A percentile compares a stretch with the other conserved stretches of the same genome.
Conservation (phyloP, 1,139 yeast genomes). For the Sugiyamaella paludigena region DNA sequence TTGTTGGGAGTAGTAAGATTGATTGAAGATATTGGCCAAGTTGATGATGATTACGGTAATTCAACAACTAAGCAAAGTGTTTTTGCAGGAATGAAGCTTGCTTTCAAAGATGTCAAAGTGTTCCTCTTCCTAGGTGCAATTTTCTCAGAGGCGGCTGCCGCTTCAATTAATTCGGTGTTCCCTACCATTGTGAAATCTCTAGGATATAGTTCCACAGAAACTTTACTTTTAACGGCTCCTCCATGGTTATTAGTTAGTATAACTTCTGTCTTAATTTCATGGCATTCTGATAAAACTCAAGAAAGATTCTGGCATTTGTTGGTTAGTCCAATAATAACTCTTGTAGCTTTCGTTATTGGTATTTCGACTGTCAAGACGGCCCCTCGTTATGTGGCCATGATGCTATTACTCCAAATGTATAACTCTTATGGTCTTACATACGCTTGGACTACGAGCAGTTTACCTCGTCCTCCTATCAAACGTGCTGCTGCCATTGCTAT, state of each 20-base stretch:
- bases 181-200: constrained; percentile 59
- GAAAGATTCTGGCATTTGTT: constrained; percentile 56
- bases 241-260: constrained; percentile 57
- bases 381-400: constrained; percentile 60
- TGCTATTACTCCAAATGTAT: constrained; percentile 58
- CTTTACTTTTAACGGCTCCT: constrained; percentile 58
- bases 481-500: constrained; percentile 43
- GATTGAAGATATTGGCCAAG: constrained; percentile 26
- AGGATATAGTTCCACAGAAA: constrained; percentile 48
- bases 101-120: constrained; percentile 33
- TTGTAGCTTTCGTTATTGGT: constrained; percentile 53
- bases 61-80: constrained; percentile 18
- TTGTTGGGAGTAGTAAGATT: constrained; percentile 23
- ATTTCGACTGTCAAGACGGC: constrained; percentile 56
- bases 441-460: constrained; percentile 56
- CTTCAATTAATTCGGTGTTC: constrained; percentile 60
- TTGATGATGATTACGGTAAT: constrained; percentile 22
- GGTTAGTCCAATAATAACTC: constrained; percentile 45
- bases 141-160: constrained; percentile 41
- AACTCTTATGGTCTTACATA: constrained; percentile 55
- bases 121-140: constrained; percentile 33
- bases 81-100: constrained; percentile 20
- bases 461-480: constrained; percentile 52
- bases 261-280: constrained; percentile 53
- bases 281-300: constrained; percentile 55